Evolutionary conservation across 148 eudicot genomes (phyloP).

Genomic region (Pharnaceum exiguum): DNA sequence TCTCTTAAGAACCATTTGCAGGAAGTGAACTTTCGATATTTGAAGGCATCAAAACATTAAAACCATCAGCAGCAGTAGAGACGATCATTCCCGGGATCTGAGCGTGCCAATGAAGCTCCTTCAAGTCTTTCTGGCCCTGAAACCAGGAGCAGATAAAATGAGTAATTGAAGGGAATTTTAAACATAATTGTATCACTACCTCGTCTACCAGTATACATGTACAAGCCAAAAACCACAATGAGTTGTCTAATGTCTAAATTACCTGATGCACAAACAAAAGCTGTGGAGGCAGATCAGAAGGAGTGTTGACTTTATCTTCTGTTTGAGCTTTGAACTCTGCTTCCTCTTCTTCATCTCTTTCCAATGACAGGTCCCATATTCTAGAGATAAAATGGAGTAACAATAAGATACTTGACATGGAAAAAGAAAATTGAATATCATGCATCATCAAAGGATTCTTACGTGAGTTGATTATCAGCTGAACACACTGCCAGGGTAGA

Average conservation of each 20-base stretch:
- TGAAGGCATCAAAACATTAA: conserved; percentile 85
- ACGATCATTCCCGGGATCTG: conserved; percentile 95
- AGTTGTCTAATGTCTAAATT: neutral
- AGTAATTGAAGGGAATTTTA: neutral
- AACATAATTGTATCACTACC: too few species aligned
- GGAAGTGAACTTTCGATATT: conserved; percentile 73
- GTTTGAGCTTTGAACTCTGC: conserved; percentile 81
- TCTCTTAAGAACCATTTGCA: conserved; percentile 28
- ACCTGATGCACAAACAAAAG: conserved; percentile 97
- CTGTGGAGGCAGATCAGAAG: conserved; percentile 86
- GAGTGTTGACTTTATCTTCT: conserved; percentile 66
- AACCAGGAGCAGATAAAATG: neutral
- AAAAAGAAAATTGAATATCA: neutral
- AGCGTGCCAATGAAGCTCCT: conserved; percentile 93
- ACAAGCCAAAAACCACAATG: too few species aligned
- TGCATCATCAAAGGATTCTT: conserved; percentile 18
- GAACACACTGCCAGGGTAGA: conserved; percentile 88
- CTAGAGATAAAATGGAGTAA: conserved; percentile 23
- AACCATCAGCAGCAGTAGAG: conserved; percentile 92
- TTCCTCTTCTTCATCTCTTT: conserved; percentile 96
- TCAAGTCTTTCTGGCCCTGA: conserved; percentile 99
- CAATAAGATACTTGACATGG: neutral
- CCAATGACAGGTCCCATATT: conserved; percentile 88
- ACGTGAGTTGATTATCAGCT: conserved; percentile 92
- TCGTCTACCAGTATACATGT: too few species aligned